Percentiles rank a stretch among this genome's conserved stretches.
Conservation (phyloP, 192 early-diverging fungal genomes). For the Chytriomyces sp. region DNA sequence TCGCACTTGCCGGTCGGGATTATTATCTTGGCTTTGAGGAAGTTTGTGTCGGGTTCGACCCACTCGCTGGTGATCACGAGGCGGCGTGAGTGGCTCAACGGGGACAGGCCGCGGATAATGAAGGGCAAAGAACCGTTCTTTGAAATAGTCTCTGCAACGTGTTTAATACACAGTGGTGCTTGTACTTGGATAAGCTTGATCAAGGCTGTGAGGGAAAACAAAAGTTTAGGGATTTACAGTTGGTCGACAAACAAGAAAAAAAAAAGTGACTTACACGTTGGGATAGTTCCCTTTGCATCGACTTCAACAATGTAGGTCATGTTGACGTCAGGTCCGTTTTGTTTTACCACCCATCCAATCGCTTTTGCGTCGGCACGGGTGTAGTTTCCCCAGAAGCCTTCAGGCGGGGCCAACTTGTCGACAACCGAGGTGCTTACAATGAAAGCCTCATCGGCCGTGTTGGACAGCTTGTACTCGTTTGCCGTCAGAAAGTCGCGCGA, state of each 20-base stretch:
- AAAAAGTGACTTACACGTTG: constrained; percentile 2
- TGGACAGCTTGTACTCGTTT: constrained; percentile 12
- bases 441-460: constrained; percentile 1
- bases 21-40: not conserved
- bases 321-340: constrained; percentile 1
- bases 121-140: constrained; percentile 5
- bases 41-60: not conserved
- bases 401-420: constrained; percentile 7
- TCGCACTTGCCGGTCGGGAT: constrained; percentile 15
- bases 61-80: not conserved
- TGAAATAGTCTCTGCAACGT: constrained; percentile 9
- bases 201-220: not conserved
- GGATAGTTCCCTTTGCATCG: constrained; percentile 23
- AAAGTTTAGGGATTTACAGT: too few species aligned
- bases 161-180: constrained; percentile 19
- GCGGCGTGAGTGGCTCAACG: not conserved
- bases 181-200: constrained; percentile 28
- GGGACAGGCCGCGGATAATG: not conserved
- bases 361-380: constrained; percentile 25
- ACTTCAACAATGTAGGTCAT: constrained; percentile 29
- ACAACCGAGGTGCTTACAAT: constrained; percentile 18
- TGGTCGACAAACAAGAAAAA: too few species aligned
- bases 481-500: constrained; percentile 28
- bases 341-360: constrained; percentile 13
- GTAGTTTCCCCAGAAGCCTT: constrained; percentile 6